Conservation (phyloP, 2,329 filamentous ascomycete genomes). For the Aspergillus brunneoviolaceus region DNA sequence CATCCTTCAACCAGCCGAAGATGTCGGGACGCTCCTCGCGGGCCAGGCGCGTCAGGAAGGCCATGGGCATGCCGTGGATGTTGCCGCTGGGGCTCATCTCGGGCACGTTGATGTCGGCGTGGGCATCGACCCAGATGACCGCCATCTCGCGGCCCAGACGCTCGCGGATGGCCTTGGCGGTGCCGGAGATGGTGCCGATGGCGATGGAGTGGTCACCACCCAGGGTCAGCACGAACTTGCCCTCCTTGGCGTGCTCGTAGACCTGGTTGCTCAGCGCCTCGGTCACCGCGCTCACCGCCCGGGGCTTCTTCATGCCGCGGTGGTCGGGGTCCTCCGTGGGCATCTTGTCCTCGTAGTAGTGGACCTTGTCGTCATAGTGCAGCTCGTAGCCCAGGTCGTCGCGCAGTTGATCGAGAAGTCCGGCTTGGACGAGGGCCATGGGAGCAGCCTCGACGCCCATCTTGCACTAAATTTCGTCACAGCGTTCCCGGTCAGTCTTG, state of each 20-base stretch:
- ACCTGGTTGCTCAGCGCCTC: constrained; percentile 76
- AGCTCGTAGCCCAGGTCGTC: constrained; percentile 87
- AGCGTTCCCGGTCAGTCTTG: background rate
- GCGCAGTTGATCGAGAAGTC: constrained; percentile 78
- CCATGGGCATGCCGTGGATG: constrained; percentile 96
- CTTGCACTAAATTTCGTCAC: constrained; percentile 64
- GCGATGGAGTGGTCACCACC: constrained; percentile 97
- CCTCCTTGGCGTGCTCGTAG: constrained; percentile 78
- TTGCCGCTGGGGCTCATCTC: constrained; percentile 88
- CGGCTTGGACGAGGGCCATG: constrained; percentile 81
- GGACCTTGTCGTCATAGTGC: constrained; percentile 77
- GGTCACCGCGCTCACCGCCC: constrained; percentile 81
- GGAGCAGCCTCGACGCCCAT: constrained; percentile 88
- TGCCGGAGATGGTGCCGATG: constrained; percentile 87
- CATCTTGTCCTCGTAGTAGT: constrained; percentile 75
- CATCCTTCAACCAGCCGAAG: constrained; percentile 83
- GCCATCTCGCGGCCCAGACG: constrained; percentile 78
- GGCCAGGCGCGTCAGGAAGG: constrained; percentile 84
- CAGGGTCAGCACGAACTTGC: constrained; percentile 85
- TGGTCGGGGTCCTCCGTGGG: constrained; percentile 71
- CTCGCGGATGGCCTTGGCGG: constrained; percentile 82
- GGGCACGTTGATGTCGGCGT: constrained; percentile 96
- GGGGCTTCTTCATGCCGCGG: constrained; percentile 93
- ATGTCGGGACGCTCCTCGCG: constrained; percentile 71
- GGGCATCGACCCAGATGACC: constrained; percentile 98